These are phyloP conservation scores for Podospora tetraspora DNA, from an alignment of 495 filamentous ascomycete species.

Conservation along the genomic window DNA sequence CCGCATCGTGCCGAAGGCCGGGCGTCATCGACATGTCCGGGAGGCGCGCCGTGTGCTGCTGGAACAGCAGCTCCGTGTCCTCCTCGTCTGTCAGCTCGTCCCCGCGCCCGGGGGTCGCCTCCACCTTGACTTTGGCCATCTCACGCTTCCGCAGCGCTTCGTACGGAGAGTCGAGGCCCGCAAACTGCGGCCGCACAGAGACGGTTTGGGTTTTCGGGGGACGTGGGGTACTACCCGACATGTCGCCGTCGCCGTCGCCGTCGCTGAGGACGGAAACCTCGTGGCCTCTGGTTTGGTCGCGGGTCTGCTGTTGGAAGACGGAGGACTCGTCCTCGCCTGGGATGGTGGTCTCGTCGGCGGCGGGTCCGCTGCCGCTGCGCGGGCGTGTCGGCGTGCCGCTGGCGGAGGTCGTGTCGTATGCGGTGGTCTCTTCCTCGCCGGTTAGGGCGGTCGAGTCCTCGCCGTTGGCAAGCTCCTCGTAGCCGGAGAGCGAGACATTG, in stretches of 20 bases:
- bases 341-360: constrained; percentile 4
- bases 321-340: constrained; percentile 34
- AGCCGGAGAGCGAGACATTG: constrained; percentile 94
- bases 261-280: constrained; percentile 49
- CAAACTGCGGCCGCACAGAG: constrained; percentile 43
- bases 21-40: constrained; percentile 56
- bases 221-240: constrained; percentile 51
- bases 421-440: constrained; percentile 30
- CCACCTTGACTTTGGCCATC: constrained; percentile 29
- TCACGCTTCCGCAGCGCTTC: constrained; percentile 58
- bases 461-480: constrained; percentile 69
- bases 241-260: constrained; percentile 40
- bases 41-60: constrained; percentile 40
- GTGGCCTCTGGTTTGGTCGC: constrained; percentile 34
- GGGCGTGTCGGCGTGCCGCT: background rate
- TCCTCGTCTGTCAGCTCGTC: constrained; percentile 30
- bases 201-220: constrained; percentile 41
- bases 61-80: constrained; percentile 40
- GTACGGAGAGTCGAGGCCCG: constrained; percentile 62
- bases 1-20: constrained; percentile 30
- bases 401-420: constrained; percentile 32
- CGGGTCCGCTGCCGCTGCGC: constrained; percentile 1
- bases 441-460: constrained; percentile 44
- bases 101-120: background rate
- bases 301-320: constrained; percentile 22